Base-by-base conservation (phyloP, 1,139 yeast species). In the Taiozyma sp. region DNA sequence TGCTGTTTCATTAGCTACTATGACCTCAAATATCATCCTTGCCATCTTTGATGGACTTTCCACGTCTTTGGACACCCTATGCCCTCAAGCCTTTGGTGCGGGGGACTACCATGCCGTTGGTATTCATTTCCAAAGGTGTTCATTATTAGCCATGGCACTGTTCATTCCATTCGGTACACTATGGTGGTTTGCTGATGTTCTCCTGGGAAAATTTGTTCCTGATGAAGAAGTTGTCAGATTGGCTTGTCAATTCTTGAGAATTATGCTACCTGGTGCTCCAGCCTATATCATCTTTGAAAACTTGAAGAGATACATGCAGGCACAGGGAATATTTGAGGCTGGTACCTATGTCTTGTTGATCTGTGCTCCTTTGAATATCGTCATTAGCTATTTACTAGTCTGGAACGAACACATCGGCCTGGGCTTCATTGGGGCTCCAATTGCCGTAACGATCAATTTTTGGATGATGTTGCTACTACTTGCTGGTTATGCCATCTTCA, bases 241-340 rank as follows among this genome's bases (percentile, higher is more conserved):
- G 46, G 85, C 97, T 0, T 75, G 85, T 29, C 64, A 69, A 42
- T 90, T 85, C 62, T 71, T 91, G 53, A 73, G 88, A 51, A 73
- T 85, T 5, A 70, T 88, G 62, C 76, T 85, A 5, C 60, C 81
- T 13, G 97, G 96, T 8, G 90, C 88, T 1, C 97, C 97, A 0
- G 91, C 88, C 0, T 89, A 87, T 66, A 85, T 89, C 30, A 68
- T 87, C 43, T 90, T 90, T 67, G 97, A 91, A 66, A 81, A 83
- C 57, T 79, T 87, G 30, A 90, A 90, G 65, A 76, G 96, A 55
- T 90, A 81, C 62, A 68, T 91, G 52, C 97, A 90, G 68, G 91
- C 96, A 0, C 97, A 91, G 67, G 96, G 96, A 8, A 87, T 89
- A 28, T 90, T 88, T 71, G 95, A 88, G 61, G 97, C 97, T 0